A percentile compares a stretch with the other conserved stretches of the same genome.
These are phyloP conservation scores for Termitomyces sp. DNA, from an alignment of 768 basidiomycete genomes.

Conservation along the genomic window DNA sequence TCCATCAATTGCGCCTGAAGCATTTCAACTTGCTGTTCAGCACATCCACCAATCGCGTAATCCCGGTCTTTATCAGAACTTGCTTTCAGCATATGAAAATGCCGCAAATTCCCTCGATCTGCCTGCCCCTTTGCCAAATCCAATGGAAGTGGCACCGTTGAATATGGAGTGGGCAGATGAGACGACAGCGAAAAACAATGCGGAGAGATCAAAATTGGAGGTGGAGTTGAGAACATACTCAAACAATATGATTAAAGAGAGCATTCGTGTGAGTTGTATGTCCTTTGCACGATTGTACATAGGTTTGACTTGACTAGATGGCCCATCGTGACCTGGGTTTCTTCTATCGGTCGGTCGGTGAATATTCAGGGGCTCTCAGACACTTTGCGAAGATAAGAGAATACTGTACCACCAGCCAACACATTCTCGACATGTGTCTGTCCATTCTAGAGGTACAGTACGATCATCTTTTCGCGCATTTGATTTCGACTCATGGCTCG, in stretches of 20 bases:
- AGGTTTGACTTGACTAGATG: constrained; percentile 52
- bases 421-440: constrained; percentile 92
- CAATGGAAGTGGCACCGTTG: constrained; percentile 44
- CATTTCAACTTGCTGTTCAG: constrained; percentile 62
- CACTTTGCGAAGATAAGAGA: constrained; percentile 91
- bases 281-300: not conserved
- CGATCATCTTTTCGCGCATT: constrained; percentile 1
- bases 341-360: constrained; percentile 72
- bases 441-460: constrained; percentile 77
- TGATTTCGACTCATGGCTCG: not conserved
- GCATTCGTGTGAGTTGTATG: constrained; percentile 70
- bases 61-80: constrained; percentile 50
- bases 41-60: constrained; percentile 71
- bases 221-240: constrained; percentile 93
- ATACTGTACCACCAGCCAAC: constrained; percentile 86
- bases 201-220: constrained; percentile 83
- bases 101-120: constrained; percentile 23
- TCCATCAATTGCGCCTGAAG: constrained; percentile 69
- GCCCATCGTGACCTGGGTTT: constrained; percentile 85
- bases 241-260: constrained; percentile 99
- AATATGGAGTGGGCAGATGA: constrained; percentile 78
- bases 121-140: constrained; percentile 38
- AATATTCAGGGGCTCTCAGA: constrained; percentile 67
- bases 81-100: constrained; percentile 55
- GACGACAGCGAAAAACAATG: constrained; percentile 56